Conservation (phyloP, 805 yeast genomes). For the Lachancea dasiensis region DNA sequence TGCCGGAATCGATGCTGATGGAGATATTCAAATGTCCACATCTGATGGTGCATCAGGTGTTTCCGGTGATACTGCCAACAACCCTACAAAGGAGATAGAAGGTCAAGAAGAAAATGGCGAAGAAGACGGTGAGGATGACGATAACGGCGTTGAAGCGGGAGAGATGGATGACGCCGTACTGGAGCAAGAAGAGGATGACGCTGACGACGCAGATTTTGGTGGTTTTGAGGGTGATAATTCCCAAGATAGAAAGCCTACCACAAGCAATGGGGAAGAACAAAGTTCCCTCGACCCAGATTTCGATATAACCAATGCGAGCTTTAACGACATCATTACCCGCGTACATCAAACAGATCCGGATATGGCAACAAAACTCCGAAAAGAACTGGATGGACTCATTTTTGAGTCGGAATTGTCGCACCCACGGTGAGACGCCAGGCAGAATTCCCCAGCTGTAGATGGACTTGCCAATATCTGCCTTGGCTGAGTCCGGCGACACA, state of each 20-base stretch:
- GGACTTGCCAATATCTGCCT: too few relatives aligned
- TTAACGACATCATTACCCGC: conserved; percentile 27
- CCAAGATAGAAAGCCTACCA: background rate
- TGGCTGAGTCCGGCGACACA: background rate
- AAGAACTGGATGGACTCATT: conserved; percentile 23
- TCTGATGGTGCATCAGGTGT: conserved; percentile 4
- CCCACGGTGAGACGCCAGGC: background rate
- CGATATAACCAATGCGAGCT: conserved; percentile 26
- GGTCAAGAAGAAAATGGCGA: conserved; percentile 13
- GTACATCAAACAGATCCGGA: conserved; percentile 24
- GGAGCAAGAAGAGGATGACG: conserved; percentile 31
- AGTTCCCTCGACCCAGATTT: conserved; percentile 9
- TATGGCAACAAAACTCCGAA: conserved; percentile 19
- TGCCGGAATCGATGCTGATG: conserved; percentile 26
- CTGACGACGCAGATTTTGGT: conserved; percentile 19
- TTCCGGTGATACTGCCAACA: conserved; percentile 7
- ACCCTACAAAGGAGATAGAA: conserved; percentile 4
- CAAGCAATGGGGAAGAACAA: background rate
- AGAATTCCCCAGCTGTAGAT: too few relatives aligned
- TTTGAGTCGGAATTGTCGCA: conserved; percentile 20
- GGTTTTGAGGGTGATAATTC: too few relatives aligned
- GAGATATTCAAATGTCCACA: conserved; percentile 22
- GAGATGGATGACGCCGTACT: conserved; percentile 29
- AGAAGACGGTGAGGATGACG: conserved; percentile 21
- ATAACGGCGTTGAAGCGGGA: conserved; percentile 30